Percentiles rank a stretch among this genome's conserved stretches.
phyloP scores from a whole-genome alignment of 257 asterid species.

The Echium plantagineum region DNA sequence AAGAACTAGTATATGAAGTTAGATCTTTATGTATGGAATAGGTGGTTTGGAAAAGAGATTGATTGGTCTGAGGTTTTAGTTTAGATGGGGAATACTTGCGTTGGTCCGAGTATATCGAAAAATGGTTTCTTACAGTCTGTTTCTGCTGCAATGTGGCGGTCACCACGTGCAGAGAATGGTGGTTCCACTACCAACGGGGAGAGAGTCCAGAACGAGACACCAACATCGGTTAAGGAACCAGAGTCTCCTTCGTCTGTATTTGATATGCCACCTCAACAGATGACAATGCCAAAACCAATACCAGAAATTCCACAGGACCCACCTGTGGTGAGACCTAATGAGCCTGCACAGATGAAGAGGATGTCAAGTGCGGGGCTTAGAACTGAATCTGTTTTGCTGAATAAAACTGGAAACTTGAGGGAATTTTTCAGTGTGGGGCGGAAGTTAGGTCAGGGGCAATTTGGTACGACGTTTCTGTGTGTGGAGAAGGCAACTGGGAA shows the following conservation, averaged over 20 bases:
- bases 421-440: neutral
- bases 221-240: slow-evolving; percentile 4
- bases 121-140: slow-evolving; percentile 16
- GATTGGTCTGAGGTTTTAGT: neutral
- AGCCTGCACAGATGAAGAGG: neutral
- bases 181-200: slow-evolving; percentile 10
- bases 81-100: slow-evolving; percentile 15
- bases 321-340: neutral
- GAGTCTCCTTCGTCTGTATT: slow-evolving; percentile 11
- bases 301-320: neutral
- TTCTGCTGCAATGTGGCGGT: slow-evolving; percentile 17
- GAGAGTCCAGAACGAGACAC: slow-evolving; percentile 10
- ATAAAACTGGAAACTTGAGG: neutral
- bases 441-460: neutral
- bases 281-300: slow-evolving; percentile 12
- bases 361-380: neutral
- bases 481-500: neutral
- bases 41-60: neutral
- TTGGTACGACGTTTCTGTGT: neutral
- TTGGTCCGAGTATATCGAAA: slow-evolving; percentile 14
- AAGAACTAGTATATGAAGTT: neutral
- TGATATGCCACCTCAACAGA: slow-evolving; percentile 15
- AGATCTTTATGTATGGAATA: neutral
- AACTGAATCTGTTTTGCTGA: neutral
- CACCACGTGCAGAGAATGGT: slow-evolving; percentile 7